Evolutionary conservation across 768 basidiomycete species (phyloP).

Genomic region (Daedaleopsis nitida): DNA sequence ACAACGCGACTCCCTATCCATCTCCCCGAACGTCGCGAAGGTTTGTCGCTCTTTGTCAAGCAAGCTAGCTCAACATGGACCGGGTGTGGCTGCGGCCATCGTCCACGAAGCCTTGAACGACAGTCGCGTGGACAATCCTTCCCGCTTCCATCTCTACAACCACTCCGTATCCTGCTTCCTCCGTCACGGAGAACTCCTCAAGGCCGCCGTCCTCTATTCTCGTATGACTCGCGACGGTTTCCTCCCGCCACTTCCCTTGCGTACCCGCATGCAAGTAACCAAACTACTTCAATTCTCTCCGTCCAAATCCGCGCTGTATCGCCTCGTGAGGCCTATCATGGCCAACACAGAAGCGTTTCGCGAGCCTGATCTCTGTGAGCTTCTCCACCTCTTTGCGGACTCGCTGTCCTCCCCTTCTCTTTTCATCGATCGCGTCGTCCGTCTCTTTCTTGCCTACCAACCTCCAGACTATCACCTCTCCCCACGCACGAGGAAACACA

Average conservation of each 20-base stretch:
- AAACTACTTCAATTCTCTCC: constrained; percentile 28
- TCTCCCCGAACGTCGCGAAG: not conserved
- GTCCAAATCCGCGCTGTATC: constrained; percentile 17
- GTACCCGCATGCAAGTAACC: constrained; percentile 44
- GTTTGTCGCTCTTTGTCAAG: constrained; percentile 15
- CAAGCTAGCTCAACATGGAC: not conserved
- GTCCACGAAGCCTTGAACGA: constrained; percentile 8
- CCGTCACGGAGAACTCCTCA: constrained; percentile 35
- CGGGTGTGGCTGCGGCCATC: constrained; percentile 3
- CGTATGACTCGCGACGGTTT: constrained; percentile 45
- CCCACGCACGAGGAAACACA: constrained; percentile 15
- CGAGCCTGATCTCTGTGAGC: constrained; percentile 25
- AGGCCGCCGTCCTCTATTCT: constrained; percentile 44
- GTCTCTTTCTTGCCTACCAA: constrained; percentile 12
- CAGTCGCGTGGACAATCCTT: constrained; percentile 1
- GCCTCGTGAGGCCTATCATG: constrained; percentile 22
- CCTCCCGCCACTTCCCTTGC: constrained; percentile 37
- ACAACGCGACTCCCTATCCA: not conserved
- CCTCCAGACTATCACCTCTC: constrained; percentile 13
- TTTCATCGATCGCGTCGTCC: constrained; percentile 20
- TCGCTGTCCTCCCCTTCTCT: constrained; percentile 12
- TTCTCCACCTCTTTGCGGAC: constrained; percentile 41
- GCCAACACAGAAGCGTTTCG: constrained; percentile 18
- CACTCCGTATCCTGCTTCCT: constrained; percentile 44
- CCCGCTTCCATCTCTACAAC: constrained; percentile 33